Percentiles rank a stretch among this genome's conserved stretches.
Evolutionary conservation across 345 rosid genomes (phyloP).

Genomic region (Hibiscus tridactylites): DNA sequence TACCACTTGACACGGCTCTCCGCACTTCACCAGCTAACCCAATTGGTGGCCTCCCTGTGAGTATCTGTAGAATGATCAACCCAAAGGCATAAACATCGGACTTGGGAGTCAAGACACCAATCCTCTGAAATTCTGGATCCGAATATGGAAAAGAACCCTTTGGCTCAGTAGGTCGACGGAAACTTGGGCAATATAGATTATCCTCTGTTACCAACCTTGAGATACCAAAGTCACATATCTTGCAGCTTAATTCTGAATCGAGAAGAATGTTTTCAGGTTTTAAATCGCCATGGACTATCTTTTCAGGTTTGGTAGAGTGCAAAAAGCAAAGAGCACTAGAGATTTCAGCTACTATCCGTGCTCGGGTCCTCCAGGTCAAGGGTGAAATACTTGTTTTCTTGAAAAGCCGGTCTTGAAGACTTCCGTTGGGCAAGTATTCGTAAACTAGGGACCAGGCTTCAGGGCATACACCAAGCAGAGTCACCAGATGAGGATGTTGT

Average conservation of each 20-base stretch:
- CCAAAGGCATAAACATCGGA: slow-evolving; percentile 60
- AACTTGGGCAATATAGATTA: slow-evolving; percentile 34
- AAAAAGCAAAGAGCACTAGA: slow-evolving; percentile 68
- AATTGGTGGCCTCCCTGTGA: slow-evolving; percentile 49
- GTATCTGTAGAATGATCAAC: slow-evolving; percentile 53
- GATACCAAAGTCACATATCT: slow-evolving; percentile 62
- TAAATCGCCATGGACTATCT: slow-evolving; percentile 63
- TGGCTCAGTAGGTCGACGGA: slow-evolving; percentile 28
- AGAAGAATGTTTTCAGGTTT: slow-evolving; percentile 64
- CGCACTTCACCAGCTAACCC: slow-evolving; percentile 48
- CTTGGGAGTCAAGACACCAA: slow-evolving; percentile 49
- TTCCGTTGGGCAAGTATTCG: slow-evolving; percentile 65
- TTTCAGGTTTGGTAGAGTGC: slow-evolving; percentile 66
- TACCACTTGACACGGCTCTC: slow-evolving; percentile 34
- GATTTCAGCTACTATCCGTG: slow-evolving; percentile 50
- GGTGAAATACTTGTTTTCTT: slow-evolving; percentile 38
- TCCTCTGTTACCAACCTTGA: slow-evolving; percentile 46
- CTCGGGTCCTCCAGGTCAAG: slow-evolving; percentile 49
- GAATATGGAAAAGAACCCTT: slow-evolving; percentile 51
- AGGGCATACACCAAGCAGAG: slow-evolving; percentile 63
- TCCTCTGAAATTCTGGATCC: slow-evolving; percentile 58
- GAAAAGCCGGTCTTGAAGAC: slow-evolving; percentile 49
- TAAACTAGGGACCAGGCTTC: slow-evolving; percentile 62
- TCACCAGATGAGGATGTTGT: slow-evolving; percentile 65
- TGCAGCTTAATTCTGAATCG: slow-evolving; percentile 58